phyloP scores from a whole-genome alignment of 2,329 filamentous ascomycete species.

The Penicillium sp. region DNA sequence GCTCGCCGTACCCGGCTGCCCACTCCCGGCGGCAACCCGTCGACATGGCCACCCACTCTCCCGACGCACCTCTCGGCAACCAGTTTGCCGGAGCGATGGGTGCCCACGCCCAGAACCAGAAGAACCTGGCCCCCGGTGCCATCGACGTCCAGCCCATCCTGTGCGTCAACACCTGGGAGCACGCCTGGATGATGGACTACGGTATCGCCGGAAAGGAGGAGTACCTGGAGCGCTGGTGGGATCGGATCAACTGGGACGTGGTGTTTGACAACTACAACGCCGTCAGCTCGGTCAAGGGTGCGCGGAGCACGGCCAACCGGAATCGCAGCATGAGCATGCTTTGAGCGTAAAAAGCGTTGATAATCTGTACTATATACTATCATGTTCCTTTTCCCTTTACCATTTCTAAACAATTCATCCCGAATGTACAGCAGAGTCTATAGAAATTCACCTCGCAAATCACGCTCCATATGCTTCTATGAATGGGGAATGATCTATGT shows the following conservation, averaged over 20 bases:
- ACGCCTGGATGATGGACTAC: conserved; percentile 85
- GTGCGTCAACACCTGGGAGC: conserved; percentile 95
- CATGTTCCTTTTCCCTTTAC: conserved; percentile 17
- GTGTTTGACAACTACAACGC: conserved; percentile 55
- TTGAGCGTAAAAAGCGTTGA: conserved; percentile 21
- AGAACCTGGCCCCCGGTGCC: conserved; percentile 41
- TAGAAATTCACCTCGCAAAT: conserved; percentile 13
- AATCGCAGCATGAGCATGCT: conserved; percentile 29
- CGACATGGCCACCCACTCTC: conserved; percentile 46
- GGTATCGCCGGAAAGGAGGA: conserved; percentile 70
- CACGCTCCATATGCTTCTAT: conserved; percentile 1
- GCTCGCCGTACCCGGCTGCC: conserved; percentile 80
- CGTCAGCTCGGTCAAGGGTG: conserved; percentile 25
- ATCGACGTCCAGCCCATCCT: conserved; percentile 70
- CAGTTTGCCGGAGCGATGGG: conserved; percentile 38
- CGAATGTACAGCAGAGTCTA: conserved; percentile 19
- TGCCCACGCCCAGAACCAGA: conserved; percentile 32
- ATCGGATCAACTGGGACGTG: conserved; percentile 77
- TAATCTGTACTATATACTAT: conserved; percentile 27
- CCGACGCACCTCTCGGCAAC: conserved; percentile 34
- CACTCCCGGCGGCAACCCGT: conserved; percentile 69
- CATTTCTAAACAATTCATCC: background rate
- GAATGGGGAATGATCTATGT: background rate
- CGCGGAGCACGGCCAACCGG: conserved; percentile 19
- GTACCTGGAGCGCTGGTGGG: conserved; percentile 83